Base-by-base conservation (phyloP, 805 yeast genomes). In the Candida dendrica region DNA sequence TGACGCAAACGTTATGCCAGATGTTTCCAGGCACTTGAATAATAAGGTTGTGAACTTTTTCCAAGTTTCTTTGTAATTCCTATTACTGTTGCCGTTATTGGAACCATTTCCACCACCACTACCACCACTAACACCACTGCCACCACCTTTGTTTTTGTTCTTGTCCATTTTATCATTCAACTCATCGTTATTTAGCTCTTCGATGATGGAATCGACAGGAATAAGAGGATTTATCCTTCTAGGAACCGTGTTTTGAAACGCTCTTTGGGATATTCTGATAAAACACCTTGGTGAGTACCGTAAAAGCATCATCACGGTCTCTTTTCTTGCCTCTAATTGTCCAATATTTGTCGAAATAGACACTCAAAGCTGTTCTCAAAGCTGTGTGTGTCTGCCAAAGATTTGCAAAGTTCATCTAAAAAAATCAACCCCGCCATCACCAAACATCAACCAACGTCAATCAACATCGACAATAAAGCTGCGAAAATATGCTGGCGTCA, bases 1-100 rank as follows among this genome's bases (percentile, higher is more conserved):
- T 3, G 90, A 80, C 14, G 86, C 77, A 37, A 84, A 65, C 15
- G 90, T 84, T 36, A 85, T 77, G 3, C 85, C 79, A 0, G 81
- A 79, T 0, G 93, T 79, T 55, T 85, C 93, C 4, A 73, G 46
- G 43, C 79, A 71, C 51, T 77, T 80, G 42, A 61, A 36, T 14
- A 45, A 1, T 15, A 54, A 39, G 2, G 37, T 19, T 19, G 37
- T 35, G 20, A 55, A 30, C 26, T 41, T 47, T 2, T 47, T 52
- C 53, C 53, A 55, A 1, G 24, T 11, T 24, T 47, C 45, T 15
- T 45, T 38, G 3, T 44, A 43, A 1, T 36, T 11, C 6, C 34
- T 29, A 6, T 24, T n/a, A 15, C 47, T 44, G 6, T 44, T 42
- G 7, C 44, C 43, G 14, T 53, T 44, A 18, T 40, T 42, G 2